Evolutionary conservation across 129 eudicot genomes (phyloP).

Genomic region (Silybum marianum): DNA sequence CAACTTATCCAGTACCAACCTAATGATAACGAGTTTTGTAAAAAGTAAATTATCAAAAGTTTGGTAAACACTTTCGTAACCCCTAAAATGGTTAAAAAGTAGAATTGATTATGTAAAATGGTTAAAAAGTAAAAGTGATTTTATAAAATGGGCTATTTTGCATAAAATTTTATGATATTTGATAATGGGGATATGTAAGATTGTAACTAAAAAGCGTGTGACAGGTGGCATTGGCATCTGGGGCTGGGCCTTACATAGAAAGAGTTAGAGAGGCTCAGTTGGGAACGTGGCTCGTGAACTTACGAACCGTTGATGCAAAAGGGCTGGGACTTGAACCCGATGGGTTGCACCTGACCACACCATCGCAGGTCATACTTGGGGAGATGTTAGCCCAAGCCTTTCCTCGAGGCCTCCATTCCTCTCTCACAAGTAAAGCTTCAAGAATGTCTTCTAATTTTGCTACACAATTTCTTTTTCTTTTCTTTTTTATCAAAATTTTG

Average conservation of each 20-base stretch:
- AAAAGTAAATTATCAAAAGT: too few relatives aligned
- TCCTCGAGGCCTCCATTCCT: constrained; percentile 25
- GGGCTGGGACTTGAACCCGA: constrained; percentile 52
- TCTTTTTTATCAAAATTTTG: background rate
- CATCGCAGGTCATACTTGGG: constrained; percentile 57
- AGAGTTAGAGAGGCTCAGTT: constrained; percentile 60
- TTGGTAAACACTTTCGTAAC: too few relatives aligned
- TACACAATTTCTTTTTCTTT: background rate
- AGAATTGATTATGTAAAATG: too few relatives aligned
- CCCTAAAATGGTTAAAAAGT: too few relatives aligned
- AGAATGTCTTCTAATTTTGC: constrained; percentile 1
- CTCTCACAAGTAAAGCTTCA: constrained; percentile 23
- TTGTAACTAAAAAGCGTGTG: background rate
- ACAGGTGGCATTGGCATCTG: constrained; percentile 67
- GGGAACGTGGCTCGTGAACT: constrained; percentile 41
- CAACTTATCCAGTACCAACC: too few relatives aligned
- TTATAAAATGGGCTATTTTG: too few relatives aligned
- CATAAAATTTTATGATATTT: too few relatives aligned
- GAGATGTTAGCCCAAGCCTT: constrained; percentile 58
- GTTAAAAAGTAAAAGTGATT: too few relatives aligned
- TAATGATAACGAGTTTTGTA: too few relatives aligned
- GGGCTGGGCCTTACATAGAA: constrained; percentile 47
- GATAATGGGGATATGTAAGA: too few relatives aligned
- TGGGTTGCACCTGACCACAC: constrained; percentile 56
- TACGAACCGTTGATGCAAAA: constrained; percentile 54